A percentile compares a stretch with the other conserved stretches of the same genome.
phyloP scores from a whole-genome alignment of 441 rosid species.

The Eugenia klotzschiana region DNA sequence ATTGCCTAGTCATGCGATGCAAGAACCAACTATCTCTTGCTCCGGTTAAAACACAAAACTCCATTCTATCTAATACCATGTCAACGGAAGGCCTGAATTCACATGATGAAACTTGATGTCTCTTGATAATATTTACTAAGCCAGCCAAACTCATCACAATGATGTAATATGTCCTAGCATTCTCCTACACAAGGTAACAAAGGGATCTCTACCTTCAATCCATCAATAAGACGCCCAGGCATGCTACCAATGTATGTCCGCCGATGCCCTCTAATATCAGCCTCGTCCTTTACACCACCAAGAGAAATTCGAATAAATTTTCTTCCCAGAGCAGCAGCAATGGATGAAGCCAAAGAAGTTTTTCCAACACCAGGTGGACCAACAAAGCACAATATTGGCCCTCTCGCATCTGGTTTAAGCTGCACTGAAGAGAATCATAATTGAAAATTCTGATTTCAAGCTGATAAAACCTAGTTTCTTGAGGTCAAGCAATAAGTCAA shows the following conservation, averaged over 20 bases:
- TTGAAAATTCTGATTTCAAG: background rate
- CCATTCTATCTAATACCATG: background rate
- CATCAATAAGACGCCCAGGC: constrained; percentile 99
- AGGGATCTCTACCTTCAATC: constrained; percentile 57
- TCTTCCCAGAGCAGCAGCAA: constrained; percentile 88
- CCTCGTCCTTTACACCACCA: constrained; percentile 99
- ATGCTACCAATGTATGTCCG: constrained; percentile 98
- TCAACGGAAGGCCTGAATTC: background rate
- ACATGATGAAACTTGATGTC: background rate
- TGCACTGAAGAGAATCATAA: constrained; percentile 17
- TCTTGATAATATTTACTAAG: background rate
- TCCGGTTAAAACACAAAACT: background rate
- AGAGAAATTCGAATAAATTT: constrained; percentile 88
- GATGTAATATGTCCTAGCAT: background rate
- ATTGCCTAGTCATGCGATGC: background rate
- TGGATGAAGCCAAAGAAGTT: constrained; percentile 92
- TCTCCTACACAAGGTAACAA: background rate
- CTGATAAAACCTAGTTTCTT: background rate
- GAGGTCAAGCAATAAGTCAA: constrained; percentile 8
- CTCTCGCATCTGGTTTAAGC: constrained; percentile 99
- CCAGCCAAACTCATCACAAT: background rate
- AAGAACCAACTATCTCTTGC: background rate
- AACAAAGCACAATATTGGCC: constrained; percentile 93
- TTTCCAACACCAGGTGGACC: constrained; percentile 99
- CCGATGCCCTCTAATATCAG: constrained; percentile 97